Evolutionary conservation across 495 filamentous ascomycete species (phyloP), one percentile per base, ranked within the genome.

Genomic region (Hyaloscypha bicolor): DNA sequence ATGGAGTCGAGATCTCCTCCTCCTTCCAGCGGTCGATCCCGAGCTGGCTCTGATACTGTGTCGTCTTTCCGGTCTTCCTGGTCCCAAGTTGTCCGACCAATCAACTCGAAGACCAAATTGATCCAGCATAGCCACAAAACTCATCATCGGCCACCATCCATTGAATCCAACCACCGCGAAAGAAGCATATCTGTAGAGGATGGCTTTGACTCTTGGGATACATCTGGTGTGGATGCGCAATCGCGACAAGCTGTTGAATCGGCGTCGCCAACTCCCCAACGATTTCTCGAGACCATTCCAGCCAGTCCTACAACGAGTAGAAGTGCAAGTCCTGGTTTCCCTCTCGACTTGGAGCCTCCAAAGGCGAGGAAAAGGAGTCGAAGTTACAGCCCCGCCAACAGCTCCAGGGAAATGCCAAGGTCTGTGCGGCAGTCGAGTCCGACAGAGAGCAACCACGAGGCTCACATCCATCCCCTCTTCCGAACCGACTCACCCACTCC

Each of bases 391-490:
- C 65, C 67, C 60, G 56, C 69, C 5, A 67, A 55, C 35, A 68
- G 51, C 53, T 56, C 65, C 51, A 29, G 61, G 33, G 65, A 70
- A 12, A 53, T 42, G 4, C 53, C 66, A 22, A 55, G 57, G 53
- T 45, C 55, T 29, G 51, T 63, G 12, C 22, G 66, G 22, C 33
- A 62, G 31, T 64, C 63, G 55, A 77, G 76, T 62, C 76, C 77
- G 35, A 76, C 75, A 0, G 72, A 80, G 39, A 56, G 30, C 39
- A 71, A 29, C 21, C 19, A 62, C 16, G 90, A 95, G 74, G 83
- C 88, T 16, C 86, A 94, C 72, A 95, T 96, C 65, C 93, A 96
- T 73, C 93, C 93, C 1, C 83, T 96, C 12, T 95, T 96, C 78
- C 86, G 93, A 62, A 87, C 88, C 1, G 88, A 88, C 69, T 92